Conservation (phyloP, 768 basidiomycete genomes). For the Rhodotorula kratochvilovae region DNA sequence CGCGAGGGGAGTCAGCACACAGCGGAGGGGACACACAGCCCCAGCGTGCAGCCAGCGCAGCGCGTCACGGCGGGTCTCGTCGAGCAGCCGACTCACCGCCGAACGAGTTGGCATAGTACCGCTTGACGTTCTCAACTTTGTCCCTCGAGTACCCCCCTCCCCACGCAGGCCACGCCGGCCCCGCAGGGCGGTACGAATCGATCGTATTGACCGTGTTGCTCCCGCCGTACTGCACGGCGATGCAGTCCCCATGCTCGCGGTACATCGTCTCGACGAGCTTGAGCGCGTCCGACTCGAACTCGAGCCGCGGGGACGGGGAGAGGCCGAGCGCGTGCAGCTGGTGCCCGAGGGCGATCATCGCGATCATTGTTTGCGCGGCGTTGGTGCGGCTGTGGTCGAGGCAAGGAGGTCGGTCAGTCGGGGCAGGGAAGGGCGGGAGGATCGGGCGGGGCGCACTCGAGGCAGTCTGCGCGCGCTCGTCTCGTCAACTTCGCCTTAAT, state of each 20-base stretch:
- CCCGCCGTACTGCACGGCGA: slow-evolving; percentile 94
- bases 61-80: no score
- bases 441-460: slow-evolving; percentile 47
- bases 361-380: slow-evolving; percentile 93
- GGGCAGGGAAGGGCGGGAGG: background rate
- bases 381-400: slow-evolving; percentile 68
- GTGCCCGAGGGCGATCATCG: slow-evolving; percentile 87
- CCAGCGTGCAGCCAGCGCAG: no score
- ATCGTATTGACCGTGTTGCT: slow-evolving; percentile 93
- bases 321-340: slow-evolving; percentile 92
- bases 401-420: background rate
- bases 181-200: slow-evolving; percentile 75
- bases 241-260: slow-evolving; percentile 69
- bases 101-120: slow-evolving; percentile 91
- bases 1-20: background rate
- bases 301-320: slow-evolving; percentile 73
- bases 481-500: background rate
- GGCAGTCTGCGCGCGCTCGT: slow-evolving; percentile 58
- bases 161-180: slow-evolving; percentile 60
- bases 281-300: slow-evolving; percentile 88
- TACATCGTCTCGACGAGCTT: slow-evolving; percentile 99
- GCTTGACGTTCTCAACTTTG: slow-evolving; percentile 87
- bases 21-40: background rate
- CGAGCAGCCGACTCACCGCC: slow-evolving; percentile 63
- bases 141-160: slow-evolving; percentile 86